phyloP scores from a whole-genome alignment of 306 rosid species.

The Rosa rugosa region DNA sequence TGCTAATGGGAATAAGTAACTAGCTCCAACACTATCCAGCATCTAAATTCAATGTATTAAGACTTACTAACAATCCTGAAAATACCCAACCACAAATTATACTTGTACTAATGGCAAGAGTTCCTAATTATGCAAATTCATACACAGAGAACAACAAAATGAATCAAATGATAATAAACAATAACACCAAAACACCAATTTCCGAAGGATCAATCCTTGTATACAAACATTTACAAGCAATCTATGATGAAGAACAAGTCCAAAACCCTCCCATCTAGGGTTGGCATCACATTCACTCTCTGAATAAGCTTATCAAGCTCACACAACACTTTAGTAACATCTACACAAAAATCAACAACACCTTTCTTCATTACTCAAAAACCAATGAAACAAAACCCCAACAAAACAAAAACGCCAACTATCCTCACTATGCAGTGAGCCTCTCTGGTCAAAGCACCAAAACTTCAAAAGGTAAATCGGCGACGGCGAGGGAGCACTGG shows the following conservation, averaged over 20 bases:
- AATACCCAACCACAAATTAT: too few relatives aligned
- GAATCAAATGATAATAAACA: not conserved
- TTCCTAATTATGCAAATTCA: too few relatives aligned
- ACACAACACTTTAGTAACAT: constrained; percentile 68
- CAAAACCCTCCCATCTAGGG: constrained; percentile 80
- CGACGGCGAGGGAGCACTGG: constrained; percentile 41
- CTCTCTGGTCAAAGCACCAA: constrained; percentile 65
- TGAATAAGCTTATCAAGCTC: constrained; percentile 53
- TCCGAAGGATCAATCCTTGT: not conserved
- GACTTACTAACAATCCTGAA: too few relatives aligned
- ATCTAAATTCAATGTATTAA: not conserved
- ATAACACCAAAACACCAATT: not conserved
- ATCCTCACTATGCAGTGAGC: constrained; percentile 60
- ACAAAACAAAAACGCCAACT: too few relatives aligned
- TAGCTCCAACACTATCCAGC: not conserved
- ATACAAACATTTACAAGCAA: constrained; percentile 52
- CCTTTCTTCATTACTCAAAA: not conserved
- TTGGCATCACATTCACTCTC: constrained; percentile 49
- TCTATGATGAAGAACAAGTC: constrained; percentile 79
- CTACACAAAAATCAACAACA: constrained; percentile 29
- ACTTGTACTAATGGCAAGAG: too few relatives aligned
- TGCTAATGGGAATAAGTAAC: not conserved
- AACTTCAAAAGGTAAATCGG: constrained; percentile 62
- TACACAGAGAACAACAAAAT: too few relatives aligned
- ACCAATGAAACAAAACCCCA: not conserved